Base-by-base conservation (phyloP, 768 basidiomycete genomes). In the Trametes elegans region DNA sequence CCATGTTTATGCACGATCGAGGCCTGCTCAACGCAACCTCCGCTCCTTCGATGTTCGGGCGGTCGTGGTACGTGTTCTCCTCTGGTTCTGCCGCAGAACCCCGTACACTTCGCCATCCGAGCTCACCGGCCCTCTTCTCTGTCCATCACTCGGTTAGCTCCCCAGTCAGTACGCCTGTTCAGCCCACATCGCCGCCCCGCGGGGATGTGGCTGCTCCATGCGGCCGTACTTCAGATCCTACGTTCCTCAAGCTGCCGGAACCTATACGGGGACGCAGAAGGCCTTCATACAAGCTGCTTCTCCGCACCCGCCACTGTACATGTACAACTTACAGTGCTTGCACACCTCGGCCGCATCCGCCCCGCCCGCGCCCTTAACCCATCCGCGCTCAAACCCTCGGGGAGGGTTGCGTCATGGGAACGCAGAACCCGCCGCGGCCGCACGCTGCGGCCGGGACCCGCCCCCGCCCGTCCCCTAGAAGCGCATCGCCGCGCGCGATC, bases 401-500 rank as follows among this genome's bases (percentile, higher is more conserved):
- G 42, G 51, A 43, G 27, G 7, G 26, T 9, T 44, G 51, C 51
- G 42, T 53, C 42, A 53, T 53, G 51, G 42, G 51, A 45, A 52
- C 8, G 7, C n/a, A 26, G 16, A 6, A 21, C 21, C n/a, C 14
- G 16, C 39, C n/a, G n/a, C n/a, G n/a, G 39, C 50, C 29, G 16
- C 31, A 32, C 14, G 16, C 40, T 39, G 49, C 49, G 6, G 34
- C 36, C 32, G n/a, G n/a, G n/a, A n/a, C n/a, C n/a, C n/a, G n/a
- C n/a, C n/a, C n/a, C n/a, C n/a, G n/a, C n/a, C n/a, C n/a, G n/a
- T n/a, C n/a, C n/a, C n/a, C n/a, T n/a, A n/a, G n/a, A n/a, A n/a
- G 10, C 41, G 41, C n/a, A 43, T 14, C 8, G 45, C 29, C 45
- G 45, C 45, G 23, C 41, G 27, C 10, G 4, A 8, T 7, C 14